Base-by-base conservation (phyloP, 2,329 filamentous ascomycete species). In the Colletotrichum sp. region DNA sequence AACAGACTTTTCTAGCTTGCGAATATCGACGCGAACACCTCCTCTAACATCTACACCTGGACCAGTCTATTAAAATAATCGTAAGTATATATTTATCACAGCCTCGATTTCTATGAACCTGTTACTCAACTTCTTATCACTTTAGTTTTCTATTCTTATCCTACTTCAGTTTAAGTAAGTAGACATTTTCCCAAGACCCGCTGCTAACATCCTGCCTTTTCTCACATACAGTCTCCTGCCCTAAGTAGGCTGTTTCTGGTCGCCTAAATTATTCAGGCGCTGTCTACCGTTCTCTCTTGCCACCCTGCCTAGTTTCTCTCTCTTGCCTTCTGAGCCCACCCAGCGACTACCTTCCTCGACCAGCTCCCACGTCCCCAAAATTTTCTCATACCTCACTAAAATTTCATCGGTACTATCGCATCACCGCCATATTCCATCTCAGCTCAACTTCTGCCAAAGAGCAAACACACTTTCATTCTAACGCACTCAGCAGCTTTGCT, bases 91-190 rank as follows among this genome's bases (percentile, higher is more conserved):
- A 13, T 21, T 52, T 21, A 8, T 52, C 1, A 4, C 0, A 12
- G n/a, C 43, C 43, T 52, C 10, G 8, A 48, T n/a, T n/a, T 3
- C 3, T 3, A n/a, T n/a, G 1, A n/a, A 48, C 5, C 1, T 2
- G 5, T 4, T 3, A 48, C 2, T n/a, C 1, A 7, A 10, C 18
- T 21, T 52, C 43, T 52, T 13, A 3, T 4, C 43, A 12, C 0
- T 52, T 52, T 52, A 3, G 8, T 13, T 52, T 21, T 4, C 6
- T 1, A 12, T 52, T 52, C 5, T 13, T 0, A 48, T 21, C 10
- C n/a, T 8, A 13, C n/a, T 52, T 21, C 6, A 4, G n/a, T 8
- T 21, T 21, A 0, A 48, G 43, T 21, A 0, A 4, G 6, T 21
- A n/a, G 43, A 52, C 1, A 52, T 4, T 52, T 21, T 3, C 6